Conservation (phyloP, 2,329 filamentous ascomycete species). For the Biscogniauxia marginata region DNA sequence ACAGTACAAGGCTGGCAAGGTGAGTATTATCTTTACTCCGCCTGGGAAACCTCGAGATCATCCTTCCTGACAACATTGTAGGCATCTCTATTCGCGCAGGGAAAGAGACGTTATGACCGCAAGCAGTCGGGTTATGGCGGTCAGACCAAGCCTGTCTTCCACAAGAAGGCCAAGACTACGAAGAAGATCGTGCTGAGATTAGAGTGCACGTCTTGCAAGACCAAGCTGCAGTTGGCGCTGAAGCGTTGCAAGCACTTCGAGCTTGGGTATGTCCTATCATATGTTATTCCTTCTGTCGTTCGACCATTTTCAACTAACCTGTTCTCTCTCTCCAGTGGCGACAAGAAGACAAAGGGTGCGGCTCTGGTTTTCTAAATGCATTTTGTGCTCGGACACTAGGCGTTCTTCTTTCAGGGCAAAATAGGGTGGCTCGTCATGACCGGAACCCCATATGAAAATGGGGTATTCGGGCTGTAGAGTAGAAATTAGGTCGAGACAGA, state of each 20-base stretch:
- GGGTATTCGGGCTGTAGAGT: constrained; percentile 41
- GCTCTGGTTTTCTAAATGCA: constrained; percentile 88
- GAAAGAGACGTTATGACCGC: constrained; percentile 99
- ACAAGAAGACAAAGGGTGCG: constrained; percentile 99
- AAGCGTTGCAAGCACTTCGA: constrained; percentile 99
- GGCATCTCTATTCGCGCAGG: constrained; percentile 94
- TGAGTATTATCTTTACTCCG: constrained; percentile 4
- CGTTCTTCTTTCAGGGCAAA: constrained; percentile 42
- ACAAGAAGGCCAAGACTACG: constrained; percentile 99
- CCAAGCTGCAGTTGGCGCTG: constrained; percentile 94
- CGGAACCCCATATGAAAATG: constrained; percentile 38
- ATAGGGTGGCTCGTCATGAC: constrained; percentile 43
- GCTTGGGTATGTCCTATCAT: constrained; percentile 76
- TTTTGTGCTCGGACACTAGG: constrained; percentile 42
- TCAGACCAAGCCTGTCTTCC: constrained; percentile 99
- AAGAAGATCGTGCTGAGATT: constrained; percentile 99
- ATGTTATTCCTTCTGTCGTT: neutral
- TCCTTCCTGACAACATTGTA: constrained; percentile 31
- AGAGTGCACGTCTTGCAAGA: constrained; percentile 97
- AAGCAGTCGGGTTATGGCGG: constrained; percentile 93
- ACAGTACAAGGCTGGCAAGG: constrained; percentile 65
- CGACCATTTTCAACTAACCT: constrained; percentile 38
- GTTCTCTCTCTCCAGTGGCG: constrained; percentile 72
- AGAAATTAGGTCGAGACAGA: constrained; percentile 27
- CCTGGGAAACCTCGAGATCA: neutral